Evolutionary conservation across 179 eudicot genomes (phyloP).

Genomic region (Silene coronaria): DNA sequence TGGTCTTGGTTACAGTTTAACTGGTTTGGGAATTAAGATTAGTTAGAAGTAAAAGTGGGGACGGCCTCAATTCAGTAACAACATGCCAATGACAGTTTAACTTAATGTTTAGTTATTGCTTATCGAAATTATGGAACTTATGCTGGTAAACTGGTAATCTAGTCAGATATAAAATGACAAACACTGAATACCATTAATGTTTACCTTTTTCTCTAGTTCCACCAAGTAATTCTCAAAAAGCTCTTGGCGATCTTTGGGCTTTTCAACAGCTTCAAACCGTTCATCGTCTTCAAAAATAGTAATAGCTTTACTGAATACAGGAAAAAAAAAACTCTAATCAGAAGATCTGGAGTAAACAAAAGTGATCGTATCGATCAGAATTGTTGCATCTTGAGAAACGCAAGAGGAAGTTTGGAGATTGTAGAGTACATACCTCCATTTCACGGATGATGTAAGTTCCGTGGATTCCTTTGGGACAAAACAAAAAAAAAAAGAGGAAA

Average conservation of each 20-base stretch:
- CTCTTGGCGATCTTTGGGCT: constrained; percentile 81
- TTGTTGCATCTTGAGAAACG: background rate
- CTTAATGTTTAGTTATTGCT: no score
- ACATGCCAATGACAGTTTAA: no score
- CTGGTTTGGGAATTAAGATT: background rate
- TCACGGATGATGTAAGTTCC: constrained; percentile 76
- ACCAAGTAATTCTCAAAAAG: constrained; percentile 74
- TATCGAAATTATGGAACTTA: no score
- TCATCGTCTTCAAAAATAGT: constrained; percentile 86
- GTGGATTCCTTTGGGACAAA: constrained; percentile 52
- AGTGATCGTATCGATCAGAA: background rate
- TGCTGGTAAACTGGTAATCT: no score
- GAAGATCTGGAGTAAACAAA: constrained; percentile 6
- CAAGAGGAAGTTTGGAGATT: constrained; percentile 4
- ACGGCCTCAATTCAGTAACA: background rate
- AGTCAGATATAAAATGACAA: no score
- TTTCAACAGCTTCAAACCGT: constrained; percentile 86
- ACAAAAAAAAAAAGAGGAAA: background rate
- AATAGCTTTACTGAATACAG: constrained; percentile 68
- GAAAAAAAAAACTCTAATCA: constrained; percentile 21
- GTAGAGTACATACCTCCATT: constrained; percentile 67
- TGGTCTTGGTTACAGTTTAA: no score
- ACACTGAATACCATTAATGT: no score
- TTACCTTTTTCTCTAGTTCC: constrained; percentile 94
- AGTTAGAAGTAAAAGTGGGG: background rate